Percentiles rank a stretch among this genome's conserved stretches.
phyloP scores from a whole-genome alignment of 495 filamentous ascomycete genomes.

The Xeromyces bisporus region DNA sequence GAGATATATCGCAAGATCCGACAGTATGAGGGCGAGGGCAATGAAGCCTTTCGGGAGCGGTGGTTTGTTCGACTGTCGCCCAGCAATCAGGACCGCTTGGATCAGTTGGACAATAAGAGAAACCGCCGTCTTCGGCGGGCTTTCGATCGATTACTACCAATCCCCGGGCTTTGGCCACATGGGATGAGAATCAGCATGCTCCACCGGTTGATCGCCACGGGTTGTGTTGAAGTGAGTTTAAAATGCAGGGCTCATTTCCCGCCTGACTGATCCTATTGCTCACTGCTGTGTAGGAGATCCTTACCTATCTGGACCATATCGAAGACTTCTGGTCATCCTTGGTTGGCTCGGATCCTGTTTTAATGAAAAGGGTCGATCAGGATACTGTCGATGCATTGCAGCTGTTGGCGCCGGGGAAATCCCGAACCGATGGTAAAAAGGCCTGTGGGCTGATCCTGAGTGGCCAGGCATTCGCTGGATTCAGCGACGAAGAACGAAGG shows the following conservation, averaged over 20 bases:
- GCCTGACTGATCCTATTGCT: background rate
- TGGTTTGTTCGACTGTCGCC: conserved; percentile 9
- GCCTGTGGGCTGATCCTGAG: conserved; percentile 2
- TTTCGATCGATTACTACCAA: conserved; percentile 9
- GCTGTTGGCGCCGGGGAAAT: conserved; percentile 1
- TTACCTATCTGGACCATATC: conserved; percentile 6
- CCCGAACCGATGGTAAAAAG: background rate
- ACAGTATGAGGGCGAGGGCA: conserved; percentile 15
- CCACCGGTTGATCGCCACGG: conserved; percentile 5
- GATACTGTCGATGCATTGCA: conserved; percentile 3
- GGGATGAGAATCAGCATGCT: conserved; percentile 10
- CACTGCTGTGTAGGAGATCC: conserved; percentile 8
- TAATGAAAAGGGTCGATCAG: conserved; percentile 2
- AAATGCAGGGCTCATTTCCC: background rate
- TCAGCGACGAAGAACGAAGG: conserved; percentile 6
- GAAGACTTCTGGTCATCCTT: conserved; percentile 2
- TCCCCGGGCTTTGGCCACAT: conserved; percentile 8
- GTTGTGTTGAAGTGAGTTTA: conserved; percentile 8
- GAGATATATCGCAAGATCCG: conserved; percentile 26
- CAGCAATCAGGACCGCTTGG: conserved; percentile 10
- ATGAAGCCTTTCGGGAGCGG: conserved; percentile 9
- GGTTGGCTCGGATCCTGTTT: conserved; percentile 1
- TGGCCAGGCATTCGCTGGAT: conserved; percentile 7
- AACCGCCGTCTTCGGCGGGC: conserved; percentile 5
- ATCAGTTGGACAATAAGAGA: conserved; percentile 6